Percentiles rank a stretch among this genome's conserved stretches.
These are phyloP conservation scores for Sporobolus alterniflorus DNA, from an alignment of 202 grass and related monocot genomes.

Conservation along the genomic window DNA sequence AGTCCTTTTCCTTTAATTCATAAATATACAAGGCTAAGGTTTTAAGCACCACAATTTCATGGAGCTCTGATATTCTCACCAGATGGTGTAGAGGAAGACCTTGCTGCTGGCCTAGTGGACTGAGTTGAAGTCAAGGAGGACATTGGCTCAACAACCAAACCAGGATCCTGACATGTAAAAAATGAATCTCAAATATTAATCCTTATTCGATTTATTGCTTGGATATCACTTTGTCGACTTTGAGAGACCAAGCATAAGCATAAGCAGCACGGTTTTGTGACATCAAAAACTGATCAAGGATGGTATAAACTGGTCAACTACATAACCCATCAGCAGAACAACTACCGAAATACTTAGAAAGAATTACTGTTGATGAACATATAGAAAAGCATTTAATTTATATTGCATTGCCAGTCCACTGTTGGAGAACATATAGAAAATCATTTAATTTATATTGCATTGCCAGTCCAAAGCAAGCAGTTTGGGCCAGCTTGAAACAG, in stretches of 20 bases:
- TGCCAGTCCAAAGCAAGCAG: slow-evolving; percentile 4
- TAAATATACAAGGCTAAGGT: slow-evolving; percentile 6
- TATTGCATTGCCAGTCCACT: slow-evolving; percentile 3
- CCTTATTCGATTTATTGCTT: background rate
- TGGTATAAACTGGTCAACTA: background rate
- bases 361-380: background rate
- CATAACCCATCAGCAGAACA: background rate
- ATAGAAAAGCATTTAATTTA: background rate
- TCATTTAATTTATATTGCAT: background rate
- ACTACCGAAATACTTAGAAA: slow-evolving; percentile 8
- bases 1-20: background rate
- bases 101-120: slow-evolving; percentile 47
- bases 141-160: slow-evolving; percentile 72
- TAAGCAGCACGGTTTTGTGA: slow-evolving; percentile 13
- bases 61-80: slow-evolving; percentile 49
- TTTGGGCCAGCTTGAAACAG: slow-evolving; percentile 8
- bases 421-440: background rate
- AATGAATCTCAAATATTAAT: slow-evolving; percentile 7
- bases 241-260: background rate
- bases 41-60: slow-evolving; percentile 21
- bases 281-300: background rate
- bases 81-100: slow-evolving; percentile 52
- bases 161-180: slow-evolving; percentile 61
- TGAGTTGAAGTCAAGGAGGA: slow-evolving; percentile 63
- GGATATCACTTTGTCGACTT: slow-evolving; percentile 12